Evolutionary conservation across 2,329 filamentous ascomycete species (phyloP).

Genomic region (Fusarium secorum): DNA sequence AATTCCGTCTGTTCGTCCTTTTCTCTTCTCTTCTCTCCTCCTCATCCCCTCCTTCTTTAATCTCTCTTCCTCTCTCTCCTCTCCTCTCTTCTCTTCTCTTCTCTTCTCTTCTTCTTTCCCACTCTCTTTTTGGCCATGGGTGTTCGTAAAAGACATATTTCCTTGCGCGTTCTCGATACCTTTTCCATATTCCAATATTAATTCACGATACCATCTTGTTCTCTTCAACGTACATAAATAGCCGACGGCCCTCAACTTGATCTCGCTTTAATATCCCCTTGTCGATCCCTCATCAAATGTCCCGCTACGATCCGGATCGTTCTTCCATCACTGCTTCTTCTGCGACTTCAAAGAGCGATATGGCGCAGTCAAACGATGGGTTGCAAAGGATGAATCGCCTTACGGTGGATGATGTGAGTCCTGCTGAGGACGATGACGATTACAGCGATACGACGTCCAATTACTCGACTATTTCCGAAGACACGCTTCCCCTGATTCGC

Average conservation of each 20-base stretch:
- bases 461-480: slow-evolving; percentile 48
- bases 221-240: neutral
- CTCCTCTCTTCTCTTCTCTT: neutral
- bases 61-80: neutral
- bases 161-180: neutral
- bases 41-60: neutral
- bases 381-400: slow-evolving; percentile 10
- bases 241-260: neutral
- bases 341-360: neutral
- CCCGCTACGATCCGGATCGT: slow-evolving; percentile 6
- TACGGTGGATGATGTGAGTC: slow-evolving; percentile 21
- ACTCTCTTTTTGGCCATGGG: slow-evolving; percentile 16
- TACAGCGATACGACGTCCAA: slow-evolving; percentile 44
- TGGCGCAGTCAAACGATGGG: slow-evolving; percentile 12
- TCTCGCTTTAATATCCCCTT: slow-evolving; percentile 13
- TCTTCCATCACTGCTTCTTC: slow-evolving; percentile 18
- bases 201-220: neutral
- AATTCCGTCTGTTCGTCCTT: slow-evolving; percentile 1
- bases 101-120: neutral
- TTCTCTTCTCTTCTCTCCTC: slow-evolving; percentile 14
- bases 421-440: slow-evolving; percentile 35
- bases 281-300: slow-evolving; percentile 27
- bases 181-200: neutral
- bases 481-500: slow-evolving; percentile 45
- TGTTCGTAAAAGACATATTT: neutral